Percentiles rank a stretch among this genome's conserved stretches.
Conservation (phyloP, 345 rosid species). For the Iberis pinnata region DNA sequence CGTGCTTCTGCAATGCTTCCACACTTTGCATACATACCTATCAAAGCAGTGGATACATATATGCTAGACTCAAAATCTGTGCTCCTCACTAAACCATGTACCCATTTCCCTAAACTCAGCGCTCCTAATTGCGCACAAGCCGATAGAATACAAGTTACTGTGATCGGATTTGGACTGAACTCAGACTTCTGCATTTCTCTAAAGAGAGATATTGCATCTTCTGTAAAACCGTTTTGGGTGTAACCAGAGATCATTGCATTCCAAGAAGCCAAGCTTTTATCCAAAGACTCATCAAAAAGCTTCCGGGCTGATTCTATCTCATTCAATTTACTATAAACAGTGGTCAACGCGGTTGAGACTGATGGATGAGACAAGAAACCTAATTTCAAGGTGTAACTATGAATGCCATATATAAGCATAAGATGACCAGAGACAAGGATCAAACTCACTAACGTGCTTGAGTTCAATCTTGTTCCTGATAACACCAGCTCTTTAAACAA, state of each 20-base stretch:
- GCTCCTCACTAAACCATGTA: slow-evolving; percentile 44
- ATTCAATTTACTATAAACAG: slow-evolving; percentile 56
- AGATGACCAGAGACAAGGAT: slow-evolving; percentile 63
- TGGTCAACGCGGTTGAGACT: slow-evolving; percentile 53
- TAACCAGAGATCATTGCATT: slow-evolving; percentile 82
- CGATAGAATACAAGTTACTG: slow-evolving; percentile 61
- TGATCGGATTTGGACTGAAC: slow-evolving; percentile 54
- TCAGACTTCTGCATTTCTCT: slow-evolving; percentile 50
- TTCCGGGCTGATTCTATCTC: slow-evolving; percentile 50
- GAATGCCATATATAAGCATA: slow-evolving; percentile 42
- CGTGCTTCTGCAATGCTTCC: slow-evolving; percentile 66
- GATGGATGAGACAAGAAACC: slow-evolving; percentile 42
- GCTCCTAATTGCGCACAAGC: slow-evolving; percentile 80
- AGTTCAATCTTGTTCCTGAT: slow-evolving; percentile 41
- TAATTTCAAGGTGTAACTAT: slow-evolving; percentile 47
- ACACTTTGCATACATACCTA: slow-evolving; percentile 82
- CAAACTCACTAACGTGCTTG: slow-evolving; percentile 61
- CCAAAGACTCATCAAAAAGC: slow-evolving; percentile 47
- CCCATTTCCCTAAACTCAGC: slow-evolving; percentile 65
- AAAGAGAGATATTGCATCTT: slow-evolving; percentile 57
- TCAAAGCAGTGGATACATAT: slow-evolving; percentile 63
- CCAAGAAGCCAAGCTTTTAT: slow-evolving; percentile 71
- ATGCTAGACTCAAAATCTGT: slow-evolving; percentile 50
- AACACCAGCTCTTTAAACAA: slow-evolving; percentile 46
- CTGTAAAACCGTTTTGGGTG: slow-evolving; percentile 67